phyloP scores from a whole-genome alignment of 768 basidiomycete genomes.

The Basidioascus undulatus region DNA sequence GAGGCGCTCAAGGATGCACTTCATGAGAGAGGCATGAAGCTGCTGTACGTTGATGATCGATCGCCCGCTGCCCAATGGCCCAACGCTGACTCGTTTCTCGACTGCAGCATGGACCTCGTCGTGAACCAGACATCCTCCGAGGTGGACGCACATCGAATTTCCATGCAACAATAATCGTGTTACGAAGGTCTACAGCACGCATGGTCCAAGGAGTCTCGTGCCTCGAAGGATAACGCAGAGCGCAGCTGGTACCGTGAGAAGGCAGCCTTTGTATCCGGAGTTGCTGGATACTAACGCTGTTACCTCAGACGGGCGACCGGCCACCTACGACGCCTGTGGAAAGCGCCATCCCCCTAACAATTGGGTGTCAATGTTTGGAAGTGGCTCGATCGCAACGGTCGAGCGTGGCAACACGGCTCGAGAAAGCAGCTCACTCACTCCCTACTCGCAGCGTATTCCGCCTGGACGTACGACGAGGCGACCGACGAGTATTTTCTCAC shows the following conservation, averaged over 20 bases:
- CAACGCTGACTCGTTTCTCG: neutral
- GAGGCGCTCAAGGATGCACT: conserved; percentile 17
- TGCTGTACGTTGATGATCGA: conserved; percentile 33
- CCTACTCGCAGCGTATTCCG: conserved; percentile 18
- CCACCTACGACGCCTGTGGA: conserved; percentile 29
- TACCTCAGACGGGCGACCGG: conserved; percentile 49
- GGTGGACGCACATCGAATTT: neutral
- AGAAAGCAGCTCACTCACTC: neutral
- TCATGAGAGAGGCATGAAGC: conserved; percentile 42
- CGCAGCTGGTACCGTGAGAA: conserved; percentile 58
- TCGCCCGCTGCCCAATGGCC: neutral
- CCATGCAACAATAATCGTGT: neutral
- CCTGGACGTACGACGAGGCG: conserved; percentile 42
- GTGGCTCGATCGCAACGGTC: conserved; percentile 16
- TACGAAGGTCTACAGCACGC: conserved; percentile 25
- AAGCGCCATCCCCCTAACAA: conserved; percentile 42
- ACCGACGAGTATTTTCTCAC: conserved; percentile 53
- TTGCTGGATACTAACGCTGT: no score
- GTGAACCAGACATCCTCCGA: conserved; percentile 45
- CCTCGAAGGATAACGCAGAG: conserved; percentile 29
- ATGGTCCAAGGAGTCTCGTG: conserved; percentile 42
- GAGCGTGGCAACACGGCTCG: neutral
- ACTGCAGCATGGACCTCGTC: conserved; percentile 45
- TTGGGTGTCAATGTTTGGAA: conserved; percentile 44
- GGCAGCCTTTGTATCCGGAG: no score